Conservation (phyloP, 2,329 filamentous ascomycete genomes). For the Epichloe brachyelytri region DNA sequence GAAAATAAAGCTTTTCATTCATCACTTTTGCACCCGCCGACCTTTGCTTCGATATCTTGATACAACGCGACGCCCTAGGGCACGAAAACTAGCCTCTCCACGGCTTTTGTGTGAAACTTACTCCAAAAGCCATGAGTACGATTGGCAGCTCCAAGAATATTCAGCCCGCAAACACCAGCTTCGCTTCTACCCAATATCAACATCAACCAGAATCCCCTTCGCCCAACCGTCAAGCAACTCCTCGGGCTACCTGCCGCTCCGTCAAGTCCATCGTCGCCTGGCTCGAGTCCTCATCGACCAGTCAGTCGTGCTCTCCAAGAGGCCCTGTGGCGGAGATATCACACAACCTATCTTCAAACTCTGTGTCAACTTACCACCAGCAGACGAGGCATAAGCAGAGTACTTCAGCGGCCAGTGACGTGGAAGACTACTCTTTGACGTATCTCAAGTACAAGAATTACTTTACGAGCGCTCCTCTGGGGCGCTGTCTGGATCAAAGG, state of each 20-base stretch:
- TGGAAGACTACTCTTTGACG: conserved; percentile 20
- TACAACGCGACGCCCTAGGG: background rate
- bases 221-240: background rate
- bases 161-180: conserved; percentile 14
- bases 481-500: conserved; percentile 17
- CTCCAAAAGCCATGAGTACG: conserved; percentile 5
- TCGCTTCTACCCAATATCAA: conserved; percentile 17
- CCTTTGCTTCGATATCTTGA: background rate
- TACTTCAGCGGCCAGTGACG: conserved; percentile 6
- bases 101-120: background rate
- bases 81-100: background rate
- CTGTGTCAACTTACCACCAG: background rate
- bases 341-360: conserved; percentile 2
- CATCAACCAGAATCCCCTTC: conserved; percentile 4
- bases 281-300: conserved; percentile 14
- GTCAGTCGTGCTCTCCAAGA: conserved; percentile 1
- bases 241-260: conserved; percentile 9
- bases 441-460: conserved; percentile 20
- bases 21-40: background rate
- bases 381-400: background rate
- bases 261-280: conserved; percentile 21
- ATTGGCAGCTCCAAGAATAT: conserved; percentile 8
- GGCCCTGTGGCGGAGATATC: background rate
- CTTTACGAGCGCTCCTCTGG: conserved; percentile 18
- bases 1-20: background rate